Evolutionary conservation across 169 alveolate genomes (phyloP), one percentile per base, ranked within the genome.

Genomic region (Sarcocystis neurona): DNA sequence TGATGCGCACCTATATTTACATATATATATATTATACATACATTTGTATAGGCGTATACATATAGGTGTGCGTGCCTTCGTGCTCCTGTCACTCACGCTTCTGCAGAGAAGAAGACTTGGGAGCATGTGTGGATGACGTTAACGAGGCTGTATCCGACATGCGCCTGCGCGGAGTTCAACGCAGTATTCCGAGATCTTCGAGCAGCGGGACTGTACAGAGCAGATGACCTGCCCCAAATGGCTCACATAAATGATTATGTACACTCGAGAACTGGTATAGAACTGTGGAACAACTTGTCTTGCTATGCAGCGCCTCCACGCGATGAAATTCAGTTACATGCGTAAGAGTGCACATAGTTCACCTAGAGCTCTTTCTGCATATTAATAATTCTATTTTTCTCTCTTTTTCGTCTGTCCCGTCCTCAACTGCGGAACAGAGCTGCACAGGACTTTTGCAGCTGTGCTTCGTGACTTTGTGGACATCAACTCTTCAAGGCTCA

Each of bases 241-340:
- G 85, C 90, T n/a, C 97, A 96, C 53, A 90, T 96, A 12, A 92
- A 94, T 48, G 78, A 86, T 0, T 95, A 88, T 74, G 79, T 96
- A 6, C 39, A 84, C 44, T 50, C 78, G 12, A 92, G 87, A 74
- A 96, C 98, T 20, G 89, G 89, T 80, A n/a, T n/a, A n/a, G n/a
- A n/a, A n/a, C n/a, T n/a, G n/a, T n/a, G n/a, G n/a, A n/a, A n/a
- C n/a, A n/a, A n/a, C n/a, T n/a, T n/a, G n/a, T n/a, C n/a, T n/a
- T n/a, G n/a, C n/a, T n/a, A n/a, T n/a, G n/a, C n/a, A n/a, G n/a
- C n/a, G n/a, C n/a, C n/a, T n/a, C n/a, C n/a, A n/a, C n/a, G n/a
- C n/a, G n/a, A n/a, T n/a, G n/a, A n/a, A n/a, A n/a, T n/a, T n/a
- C n/a, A n/a, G n/a, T n/a, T n/a, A n/a, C n/a, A n/a, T n/a, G n/a